Base-by-base conservation (phyloP, 371 early-diverging fungal genomes). In the Apophysomyces elegans region DNA sequence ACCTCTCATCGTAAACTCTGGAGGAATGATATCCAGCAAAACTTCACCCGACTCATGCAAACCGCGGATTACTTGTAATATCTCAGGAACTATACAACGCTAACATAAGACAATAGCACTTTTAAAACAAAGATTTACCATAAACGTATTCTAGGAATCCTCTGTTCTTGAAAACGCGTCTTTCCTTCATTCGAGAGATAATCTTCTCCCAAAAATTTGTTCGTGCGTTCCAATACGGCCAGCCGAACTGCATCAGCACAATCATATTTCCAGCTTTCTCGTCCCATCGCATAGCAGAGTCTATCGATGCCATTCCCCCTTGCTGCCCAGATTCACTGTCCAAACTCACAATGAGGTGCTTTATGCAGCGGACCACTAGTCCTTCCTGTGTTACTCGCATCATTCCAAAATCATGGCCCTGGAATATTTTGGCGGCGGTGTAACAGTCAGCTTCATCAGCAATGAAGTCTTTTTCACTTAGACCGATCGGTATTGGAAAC, bases 171-270 rank as follows among this genome's bases (percentile, higher is more conserved):
- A 79, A 81, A 4, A 68, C 61, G 18, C 76, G 68, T 41, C 74
- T 74, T 65, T 79, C 81, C 54, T 71, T 68, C 59, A 81, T 81
- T 14, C 75, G 70, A 16, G 68, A 73, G 18, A 75, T 71, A 13
- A 79, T 77, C 32, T 77, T 76, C 16, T 73, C 61, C 79, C 81
- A 81, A 5, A 79, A 66, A 39, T 75, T 75, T 26, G 81, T 81
- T 41, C 70, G 64, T 35, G 74, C 64, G n/a, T 65, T 70, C 83
- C 83, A 82, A 50, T 82, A 82, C 6, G 80, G 83, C 83, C 83
- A 82, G 18, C 83, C 83, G 65, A 75, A 80, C 61, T 82, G 83
- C 80, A 82, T 80, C 58, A 79, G 46, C 4, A 82, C 83, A 64
- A 82, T 75, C 73, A 82, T 79, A 16, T 78, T 78, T 8, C 83